Evolutionary conservation across 345 rosid genomes (phyloP), one percentile per base, ranked within the genome.

Genomic region (Lenwebbia sp.): DNA sequence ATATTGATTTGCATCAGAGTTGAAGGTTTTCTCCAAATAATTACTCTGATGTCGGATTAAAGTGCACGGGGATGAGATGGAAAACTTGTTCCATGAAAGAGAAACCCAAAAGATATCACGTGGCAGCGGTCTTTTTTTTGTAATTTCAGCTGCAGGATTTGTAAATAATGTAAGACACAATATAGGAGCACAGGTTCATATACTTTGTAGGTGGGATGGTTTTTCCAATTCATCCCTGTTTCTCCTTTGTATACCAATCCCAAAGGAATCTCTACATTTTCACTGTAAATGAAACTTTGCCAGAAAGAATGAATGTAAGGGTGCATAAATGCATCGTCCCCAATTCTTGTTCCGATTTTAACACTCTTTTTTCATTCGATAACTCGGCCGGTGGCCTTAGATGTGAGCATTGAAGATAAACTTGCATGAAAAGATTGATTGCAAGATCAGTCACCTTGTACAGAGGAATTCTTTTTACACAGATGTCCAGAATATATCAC

Each of bases 171-270:
- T 37, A 56, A 52, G 47, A 30, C 82, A 30, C 57, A 5, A 25
- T 83, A 83, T 83, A 82, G 84, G 84, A 83, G 54, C 60, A 55
- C 86, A 84, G 78, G 52, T n/a, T 84, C 44, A 15, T 41, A 62
- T 15, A 62, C n/a, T 44, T 62, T 41, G 23, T 84, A 44, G 82
- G 51, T 17, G 86, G 86, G 86, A 84, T 84, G 82, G 78, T 65
- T 84, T 70, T 84, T 62, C 41, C 82, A 17, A 49, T 84, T 84
- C 86, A 62, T 84, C 86, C 86, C 86, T 84, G 82, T 50, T 30
- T 47, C 58, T 60, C 78, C 51, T 52, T 84, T 62, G 86, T 41
- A 58, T 30, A 60, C 86, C 78, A 84, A 15, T 44, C 10, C 40
- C 54, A 15, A 70, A 51, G 81, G n/a, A 60, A n/a, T 21, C 22